Evolutionary conservation across 2,329 filamentous ascomycete genomes (phyloP), one percentile per base, ranked within the genome.

Genomic region (Pyrenochaeta sp.): DNA sequence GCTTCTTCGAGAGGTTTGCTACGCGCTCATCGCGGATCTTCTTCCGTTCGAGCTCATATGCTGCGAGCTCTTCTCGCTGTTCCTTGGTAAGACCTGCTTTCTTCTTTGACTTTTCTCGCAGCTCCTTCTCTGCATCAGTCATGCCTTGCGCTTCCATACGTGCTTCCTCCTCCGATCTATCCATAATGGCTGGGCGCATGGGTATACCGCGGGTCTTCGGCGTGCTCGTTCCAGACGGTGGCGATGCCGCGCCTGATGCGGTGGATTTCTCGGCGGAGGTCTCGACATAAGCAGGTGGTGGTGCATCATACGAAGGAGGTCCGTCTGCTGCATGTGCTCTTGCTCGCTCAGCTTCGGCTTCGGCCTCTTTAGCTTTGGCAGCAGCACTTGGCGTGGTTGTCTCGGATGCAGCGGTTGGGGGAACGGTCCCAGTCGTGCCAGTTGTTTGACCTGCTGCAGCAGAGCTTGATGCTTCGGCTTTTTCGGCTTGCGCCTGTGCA

Each of bases 1-100:
- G 86, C 81, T 98, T 98, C 76, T 88, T 88, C 12, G 88, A 84
- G 15, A 99, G 85, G 6, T 88, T 95, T 59, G 92, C 88, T 27
- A 99, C 91, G 60, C 95, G 91, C 79, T 99, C 93, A 74, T 97
- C 88, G 43, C 95, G 91, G 62, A 96, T 88, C 67, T 85, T 87
- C 59, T 89, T 88, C 24, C 95, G 89, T 82, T 99, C 94, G 65
- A 88, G 85, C 75, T 99, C 95, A 72, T 93, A 94, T 2, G 92
- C 93, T 3, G 89, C 89, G 32, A 99, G 85, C 74, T 97, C 92
- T 72, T 98, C 95, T 32, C 91, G 88, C 81, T 99, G 95, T 78
- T 98, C 95, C 80, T 95, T 96, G 59, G 88, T 89, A 56, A 99
- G 81, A 0, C 90, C 90, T 10, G 87, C 88, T 84, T 95, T 96